Percentiles rank a stretch among this genome's conserved stretches.
These are phyloP conservation scores for Didymella segeticola DNA, from an alignment of 2,329 filamentous ascomycete genomes.

Conservation along the genomic window DNA sequence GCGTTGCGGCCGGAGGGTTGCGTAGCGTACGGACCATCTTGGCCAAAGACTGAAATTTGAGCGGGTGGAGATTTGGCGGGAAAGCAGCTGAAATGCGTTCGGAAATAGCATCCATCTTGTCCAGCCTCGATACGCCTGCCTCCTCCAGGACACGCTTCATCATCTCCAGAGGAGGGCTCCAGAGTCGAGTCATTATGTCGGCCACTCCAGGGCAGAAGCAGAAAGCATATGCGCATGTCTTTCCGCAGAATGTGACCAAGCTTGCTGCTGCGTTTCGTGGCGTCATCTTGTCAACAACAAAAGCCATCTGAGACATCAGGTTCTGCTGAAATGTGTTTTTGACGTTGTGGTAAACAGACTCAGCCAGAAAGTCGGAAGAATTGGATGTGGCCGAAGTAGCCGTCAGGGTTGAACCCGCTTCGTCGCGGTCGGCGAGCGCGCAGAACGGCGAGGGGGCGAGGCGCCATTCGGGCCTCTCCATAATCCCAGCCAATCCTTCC, in stretches of 20 bases:
- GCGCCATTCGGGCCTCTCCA: conserved; percentile 90
- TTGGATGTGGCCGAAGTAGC: conserved; percentile 66
- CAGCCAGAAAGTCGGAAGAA: conserved; percentile 71
- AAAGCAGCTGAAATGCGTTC: conserved; percentile 73
- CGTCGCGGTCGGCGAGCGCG: conserved; percentile 64
- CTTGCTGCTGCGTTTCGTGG: conserved; percentile 72
- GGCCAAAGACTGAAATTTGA: conserved; percentile 69
- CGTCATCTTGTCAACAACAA: conserved; percentile 90
- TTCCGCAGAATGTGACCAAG: conserved; percentile 82
- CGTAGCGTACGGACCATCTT: conserved; percentile 66
- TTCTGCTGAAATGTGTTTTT: conserved; percentile 86
- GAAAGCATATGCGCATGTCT: conserved; percentile 90
- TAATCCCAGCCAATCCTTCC: conserved; percentile 79
- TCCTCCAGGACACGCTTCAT: conserved; percentile 76
- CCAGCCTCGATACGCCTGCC: conserved; percentile 66
- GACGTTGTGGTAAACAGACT: conserved; percentile 86
- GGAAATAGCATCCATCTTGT: conserved; percentile 55
- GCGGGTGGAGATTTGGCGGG: conserved; percentile 67
- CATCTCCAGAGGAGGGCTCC: conserved; percentile 72
- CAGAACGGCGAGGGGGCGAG: conserved; percentile 72
- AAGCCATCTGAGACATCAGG: conserved; percentile 79
- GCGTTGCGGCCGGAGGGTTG: conserved; percentile 62
- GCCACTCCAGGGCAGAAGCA: conserved; percentile 89
- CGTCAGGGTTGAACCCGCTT: conserved; percentile 53
- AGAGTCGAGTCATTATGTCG: conserved; percentile 81